Base-by-base conservation (phyloP, 2,329 filamentous ascomycete genomes). In the Botrytis medusae region DNA sequence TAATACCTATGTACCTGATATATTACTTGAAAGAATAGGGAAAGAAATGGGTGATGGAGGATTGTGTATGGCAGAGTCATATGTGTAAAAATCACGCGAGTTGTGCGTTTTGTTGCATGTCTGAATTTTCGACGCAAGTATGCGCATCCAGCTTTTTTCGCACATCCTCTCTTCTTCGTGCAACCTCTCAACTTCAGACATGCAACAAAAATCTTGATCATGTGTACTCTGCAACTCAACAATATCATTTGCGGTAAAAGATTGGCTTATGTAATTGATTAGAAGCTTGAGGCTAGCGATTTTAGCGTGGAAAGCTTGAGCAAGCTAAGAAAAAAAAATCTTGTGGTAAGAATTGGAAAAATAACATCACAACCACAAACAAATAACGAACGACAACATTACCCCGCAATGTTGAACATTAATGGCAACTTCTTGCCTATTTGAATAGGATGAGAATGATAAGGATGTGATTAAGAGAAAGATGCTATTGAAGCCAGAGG, bases 251-350 rank as follows among this genome's bases (percentile, higher is more conserved):
- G 60, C 4, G 29, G 8, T 2, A 18, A 1, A 10, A 25, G 1
- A 16, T 3, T 1, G 1, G 37, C 8, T 63, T 63, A 63, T 29
- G 61, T 63, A 63, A 63, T 32, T 8, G 14, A 29, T 18, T 9
- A 57, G 51, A 57, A 18, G 51, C n/a, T 29, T n/a, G 3, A 25
- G 8, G 18, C 61, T 40, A 44, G 25, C 29, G 37, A 1, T 20
- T 12, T 40, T 63, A 63, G 61, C 61, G 61, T 22, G 40, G 37
- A 63, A 63, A 63, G 61, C 61, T 63, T 20, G 57, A 63, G 14
- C 18, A n/a, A 44, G 40, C 37, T 63, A 42, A 63, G n/a, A 63
- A 29, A 62, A n/a, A 40, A 42, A 42, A 42, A 42, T 63, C 61
- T 44, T 29, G 25, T 22, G 40, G 40, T 44, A 29, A 3, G 8